Conservation (phyloP, 2,329 filamentous ascomycete genomes). For the Cadophora luteo-olivacea region DNA sequence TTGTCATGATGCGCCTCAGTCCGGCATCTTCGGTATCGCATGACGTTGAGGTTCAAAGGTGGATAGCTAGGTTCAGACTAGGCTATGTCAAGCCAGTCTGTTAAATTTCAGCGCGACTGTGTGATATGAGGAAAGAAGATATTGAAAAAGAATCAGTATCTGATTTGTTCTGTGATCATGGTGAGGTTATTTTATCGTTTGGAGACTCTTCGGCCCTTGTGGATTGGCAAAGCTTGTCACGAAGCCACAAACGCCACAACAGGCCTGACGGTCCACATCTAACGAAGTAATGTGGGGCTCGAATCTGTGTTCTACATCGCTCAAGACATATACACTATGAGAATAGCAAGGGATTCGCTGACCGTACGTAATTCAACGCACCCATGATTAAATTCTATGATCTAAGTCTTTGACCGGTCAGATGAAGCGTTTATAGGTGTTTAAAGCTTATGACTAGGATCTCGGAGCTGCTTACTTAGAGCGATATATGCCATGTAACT, state of each 20-base stretch:
- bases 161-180: too few relatives aligned
- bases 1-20: neutral
- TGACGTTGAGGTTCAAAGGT: neutral
- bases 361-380: too few relatives aligned
- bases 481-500: neutral
- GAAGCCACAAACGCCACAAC: slow-evolving; percentile 4
- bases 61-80: neutral
- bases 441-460: neutral
- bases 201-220: neutral
- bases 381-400: too few relatives aligned
- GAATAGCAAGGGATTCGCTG: too few relatives aligned
- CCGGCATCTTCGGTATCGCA: slow-evolving; percentile 3
- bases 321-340: too few relatives aligned
- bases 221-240: slow-evolving; percentile 14
- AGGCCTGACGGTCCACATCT: too few relatives aligned
- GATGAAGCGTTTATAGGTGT: neutral
- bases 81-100: too few relatives aligned
- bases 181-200: slow-evolving; percentile 4
- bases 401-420: neutral
- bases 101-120: neutral
- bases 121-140: neutral
- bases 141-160: neutral
- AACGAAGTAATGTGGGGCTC: too few relatives aligned
- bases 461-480: neutral
- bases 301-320: too few relatives aligned